Conservation (phyloP, 306 rosid genomes). For the Abrus pulchellus region DNA sequence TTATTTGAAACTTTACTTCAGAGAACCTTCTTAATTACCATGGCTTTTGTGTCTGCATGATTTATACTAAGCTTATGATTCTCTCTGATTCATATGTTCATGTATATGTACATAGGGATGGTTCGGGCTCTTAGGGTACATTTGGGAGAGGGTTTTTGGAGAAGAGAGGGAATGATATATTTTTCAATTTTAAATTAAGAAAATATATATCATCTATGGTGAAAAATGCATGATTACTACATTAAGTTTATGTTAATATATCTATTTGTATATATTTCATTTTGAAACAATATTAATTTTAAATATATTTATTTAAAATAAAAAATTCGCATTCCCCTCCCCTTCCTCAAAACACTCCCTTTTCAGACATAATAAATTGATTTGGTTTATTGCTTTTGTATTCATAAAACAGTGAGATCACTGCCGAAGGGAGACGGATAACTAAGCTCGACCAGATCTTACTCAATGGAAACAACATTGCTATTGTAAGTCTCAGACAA, state of each 20-base stretch:
- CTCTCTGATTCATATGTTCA: slow-evolving; percentile 10
- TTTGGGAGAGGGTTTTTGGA: too few species aligned
- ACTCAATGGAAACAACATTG: slow-evolving; percentile 97
- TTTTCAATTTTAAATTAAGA: too few species aligned
- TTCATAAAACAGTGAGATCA: slow-evolving; percentile 73
- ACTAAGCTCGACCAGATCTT: slow-evolving; percentile 98
- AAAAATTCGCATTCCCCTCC: too few species aligned
- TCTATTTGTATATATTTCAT: too few species aligned
- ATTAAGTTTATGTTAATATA: too few species aligned
- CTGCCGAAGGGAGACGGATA: slow-evolving; percentile 96
- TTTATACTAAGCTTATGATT: slow-evolving; percentile 14
- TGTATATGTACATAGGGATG: slow-evolving; percentile 22
- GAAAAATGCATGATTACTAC: too few species aligned
- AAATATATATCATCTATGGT: too few species aligned
- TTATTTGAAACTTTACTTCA: not conserved
- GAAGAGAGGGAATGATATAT: too few species aligned
- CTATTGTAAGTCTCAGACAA: slow-evolving; percentile 82
- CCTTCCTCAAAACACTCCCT: too few species aligned
- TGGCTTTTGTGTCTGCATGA: slow-evolving; percentile 40
- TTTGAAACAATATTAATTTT: too few species aligned
- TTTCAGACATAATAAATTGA: slow-evolving; percentile 1
- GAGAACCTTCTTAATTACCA: not conserved
- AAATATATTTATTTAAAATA: too few species aligned
- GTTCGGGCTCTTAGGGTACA: not conserved
- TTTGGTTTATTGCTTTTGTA: slow-evolving; percentile 47